Percentiles rank a stretch among this genome's conserved stretches.
These are phyloP conservation scores for Candida stauntonica DNA, from an alignment of 805 yeast genomes.

Conservation along the genomic window DNA sequence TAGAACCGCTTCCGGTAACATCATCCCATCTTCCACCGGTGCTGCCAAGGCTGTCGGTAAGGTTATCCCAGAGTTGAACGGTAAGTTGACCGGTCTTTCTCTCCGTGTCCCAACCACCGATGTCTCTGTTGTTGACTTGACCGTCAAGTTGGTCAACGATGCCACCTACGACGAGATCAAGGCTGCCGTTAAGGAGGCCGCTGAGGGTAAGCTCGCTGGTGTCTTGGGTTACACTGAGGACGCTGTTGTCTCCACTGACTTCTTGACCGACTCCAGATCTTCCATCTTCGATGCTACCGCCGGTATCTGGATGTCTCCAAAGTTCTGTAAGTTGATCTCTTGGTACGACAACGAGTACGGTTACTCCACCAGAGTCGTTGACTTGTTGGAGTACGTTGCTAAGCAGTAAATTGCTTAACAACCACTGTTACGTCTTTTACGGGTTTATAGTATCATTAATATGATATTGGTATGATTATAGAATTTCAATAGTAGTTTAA, in stretches of 20 bases:
- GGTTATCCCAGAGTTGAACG: conserved; percentile 86
- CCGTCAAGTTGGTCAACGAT: conserved; percentile 72
- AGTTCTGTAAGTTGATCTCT: conserved; percentile 85
- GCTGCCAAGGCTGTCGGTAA: conserved; percentile 98
- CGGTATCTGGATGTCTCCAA: conserved; percentile 82
- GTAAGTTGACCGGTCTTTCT: conserved; percentile 92
- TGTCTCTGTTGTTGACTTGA: conserved; percentile 90
- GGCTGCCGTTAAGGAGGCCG: conserved; percentile 67
- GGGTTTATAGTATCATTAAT: conserved; percentile 10
- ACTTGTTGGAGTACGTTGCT: conserved; percentile 78
- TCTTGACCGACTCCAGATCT: conserved; percentile 78
- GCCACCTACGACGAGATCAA: conserved; percentile 83
- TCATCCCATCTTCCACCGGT: conserved; percentile 94
- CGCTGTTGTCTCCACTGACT: conserved; percentile 87
- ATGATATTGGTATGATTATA: conserved; percentile 11
- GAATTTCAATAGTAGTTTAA: conserved; percentile 2
- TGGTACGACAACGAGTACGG: conserved; percentile 98
- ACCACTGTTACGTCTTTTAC: conserved; percentile 3
- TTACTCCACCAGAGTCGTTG: conserved; percentile 95
- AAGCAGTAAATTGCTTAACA: conserved; percentile 8
- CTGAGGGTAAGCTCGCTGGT: conserved; percentile 78
- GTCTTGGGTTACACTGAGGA: conserved; percentile 88
- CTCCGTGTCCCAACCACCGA: conserved; percentile 92
- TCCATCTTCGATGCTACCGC: conserved; percentile 90
- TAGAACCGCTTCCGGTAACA: conserved; percentile 93